Conservation (phyloP, 2,329 filamentous ascomycete genomes). For the Coniosporium tulheliwenetii region DNA sequence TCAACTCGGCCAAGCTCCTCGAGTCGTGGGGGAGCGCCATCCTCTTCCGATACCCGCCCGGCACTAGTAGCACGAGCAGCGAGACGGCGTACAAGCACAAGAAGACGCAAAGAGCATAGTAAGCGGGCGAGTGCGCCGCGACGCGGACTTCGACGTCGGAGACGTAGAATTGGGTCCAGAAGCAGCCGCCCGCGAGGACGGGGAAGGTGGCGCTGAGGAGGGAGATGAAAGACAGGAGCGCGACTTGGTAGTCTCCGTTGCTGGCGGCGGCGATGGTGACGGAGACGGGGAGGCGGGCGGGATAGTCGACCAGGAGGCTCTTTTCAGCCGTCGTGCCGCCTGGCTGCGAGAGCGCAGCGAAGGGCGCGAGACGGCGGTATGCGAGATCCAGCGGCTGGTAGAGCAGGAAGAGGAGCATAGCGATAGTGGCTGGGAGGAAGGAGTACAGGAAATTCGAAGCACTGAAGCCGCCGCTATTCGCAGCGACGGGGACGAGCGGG, state of each 20-base stretch:
- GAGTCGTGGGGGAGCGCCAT: constrained; percentile 60
- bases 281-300: constrained; percentile 48
- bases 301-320: constrained; percentile 56
- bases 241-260: constrained; percentile 51
- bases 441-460: constrained; percentile 77
- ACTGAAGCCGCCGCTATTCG: constrained; percentile 47
- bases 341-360: constrained; percentile 43
- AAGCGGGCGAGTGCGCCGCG: constrained; percentile 57
- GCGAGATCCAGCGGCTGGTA: constrained; percentile 53
- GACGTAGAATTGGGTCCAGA: constrained; percentile 53
- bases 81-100: constrained; percentile 54
- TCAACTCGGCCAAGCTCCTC: constrained; percentile 56
- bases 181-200: constrained; percentile 52
- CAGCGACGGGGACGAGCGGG: constrained; percentile 37
- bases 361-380: constrained; percentile 52
- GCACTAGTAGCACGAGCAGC: constrained; percentile 42
- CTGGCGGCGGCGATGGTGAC: constrained; percentile 40
- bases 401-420: constrained; percentile 48
- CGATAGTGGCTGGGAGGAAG: constrained; percentile 55
- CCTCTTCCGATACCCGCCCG: constrained; percentile 32
- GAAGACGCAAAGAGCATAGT: constrained; percentile 57
- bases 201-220: constrained; percentile 47
- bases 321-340: constrained; percentile 46
- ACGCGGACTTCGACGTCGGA: constrained; percentile 40
- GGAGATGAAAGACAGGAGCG: constrained; percentile 43